phyloP scores from a whole-genome alignment of 73 alveolate species.

The Tetrahymena malaccensis region DNA sequence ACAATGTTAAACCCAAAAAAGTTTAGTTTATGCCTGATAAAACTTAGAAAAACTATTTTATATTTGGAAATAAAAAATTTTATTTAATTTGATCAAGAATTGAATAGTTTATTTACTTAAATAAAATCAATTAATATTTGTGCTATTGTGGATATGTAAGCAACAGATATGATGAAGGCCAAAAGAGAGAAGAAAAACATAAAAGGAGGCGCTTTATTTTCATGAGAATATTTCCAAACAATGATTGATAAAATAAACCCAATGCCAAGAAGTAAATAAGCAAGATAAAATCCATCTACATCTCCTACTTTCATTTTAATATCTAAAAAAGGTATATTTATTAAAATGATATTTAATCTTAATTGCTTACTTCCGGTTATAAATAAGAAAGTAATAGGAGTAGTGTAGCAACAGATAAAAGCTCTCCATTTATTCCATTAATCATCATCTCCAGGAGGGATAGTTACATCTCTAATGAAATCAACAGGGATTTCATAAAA shows the following conservation, averaged over 20 bases:
- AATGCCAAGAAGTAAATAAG: background rate
- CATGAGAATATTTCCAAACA: background rate
- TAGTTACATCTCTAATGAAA: slow-evolving; percentile 59
- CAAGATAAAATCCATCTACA: background rate
- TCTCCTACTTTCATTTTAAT: background rate
- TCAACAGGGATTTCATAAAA: slow-evolving; percentile 54
- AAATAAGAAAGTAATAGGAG: slow-evolving; percentile 28
- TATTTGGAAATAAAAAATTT: background rate
- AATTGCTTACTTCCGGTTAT: slow-evolving; percentile 19
- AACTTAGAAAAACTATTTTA: slow-evolving; percentile 6
- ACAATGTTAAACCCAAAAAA: slow-evolving; percentile 29
- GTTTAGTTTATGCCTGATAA: slow-evolving; percentile 16
- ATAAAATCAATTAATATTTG: background rate
- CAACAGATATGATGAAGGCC: background rate
- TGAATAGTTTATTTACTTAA: background rate
- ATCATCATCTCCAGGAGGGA: slow-evolving; percentile 58
- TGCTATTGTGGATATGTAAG: background rate
- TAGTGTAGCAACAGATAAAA: slow-evolving; percentile 38
- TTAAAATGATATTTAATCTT: background rate
- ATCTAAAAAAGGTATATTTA: background rate
- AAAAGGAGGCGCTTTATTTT: background rate
- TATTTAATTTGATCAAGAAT: background rate
- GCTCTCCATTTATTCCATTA: slow-evolving; percentile 43
- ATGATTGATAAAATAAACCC: background rate
- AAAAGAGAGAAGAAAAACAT: background rate